Percentiles rank a stretch among this genome's conserved stretches.
These are phyloP conservation scores for Macrolepiota dolichaula DNA, from an alignment of 768 basidiomycete genomes.

Conservation along the genomic window DNA sequence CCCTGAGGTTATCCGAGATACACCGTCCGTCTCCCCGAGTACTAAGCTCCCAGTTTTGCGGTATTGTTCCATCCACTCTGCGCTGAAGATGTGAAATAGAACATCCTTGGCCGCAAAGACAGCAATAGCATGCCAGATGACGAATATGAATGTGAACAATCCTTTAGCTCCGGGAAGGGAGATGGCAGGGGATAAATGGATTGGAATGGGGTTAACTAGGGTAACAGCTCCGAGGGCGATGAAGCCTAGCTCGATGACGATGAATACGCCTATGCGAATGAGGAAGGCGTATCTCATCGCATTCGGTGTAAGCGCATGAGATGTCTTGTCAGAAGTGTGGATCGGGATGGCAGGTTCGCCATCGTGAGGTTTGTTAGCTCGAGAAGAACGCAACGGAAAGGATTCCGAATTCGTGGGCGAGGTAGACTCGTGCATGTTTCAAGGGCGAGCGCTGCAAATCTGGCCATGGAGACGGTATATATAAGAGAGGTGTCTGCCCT, in stretches of 20 bases:
- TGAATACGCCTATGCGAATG: background rate
- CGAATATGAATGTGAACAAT: background rate
- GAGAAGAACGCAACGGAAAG: background rate
- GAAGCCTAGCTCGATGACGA: background rate
- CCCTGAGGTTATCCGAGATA: slow-evolving; percentile 6
- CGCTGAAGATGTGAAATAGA: slow-evolving; percentile 2
- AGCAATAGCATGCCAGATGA: slow-evolving; percentile 7
- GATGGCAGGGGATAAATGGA: background rate
- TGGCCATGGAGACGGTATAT: too few relatives aligned
- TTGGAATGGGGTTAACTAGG: background rate
- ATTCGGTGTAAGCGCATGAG: background rate
- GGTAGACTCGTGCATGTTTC: too few relatives aligned
- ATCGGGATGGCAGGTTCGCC: background rate
- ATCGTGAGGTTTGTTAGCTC: background rate
- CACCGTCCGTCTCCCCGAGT: background rate
- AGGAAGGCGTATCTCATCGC: background rate
- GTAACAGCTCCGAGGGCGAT: background rate
- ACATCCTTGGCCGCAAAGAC: background rate
- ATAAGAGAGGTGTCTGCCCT: too few relatives aligned
- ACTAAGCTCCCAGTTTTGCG: background rate
- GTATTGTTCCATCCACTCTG: slow-evolving; percentile 5
- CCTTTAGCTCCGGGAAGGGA: slow-evolving; percentile 1
- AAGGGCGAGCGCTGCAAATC: too few relatives aligned
- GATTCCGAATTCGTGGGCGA: too few relatives aligned
- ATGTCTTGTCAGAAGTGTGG: background rate